Percentiles rank a stretch among this genome's conserved stretches.
Evolutionary conservation across 1,284 basidiomycete genomes (phyloP).

Genomic region (Leccinum fallax): DNA sequence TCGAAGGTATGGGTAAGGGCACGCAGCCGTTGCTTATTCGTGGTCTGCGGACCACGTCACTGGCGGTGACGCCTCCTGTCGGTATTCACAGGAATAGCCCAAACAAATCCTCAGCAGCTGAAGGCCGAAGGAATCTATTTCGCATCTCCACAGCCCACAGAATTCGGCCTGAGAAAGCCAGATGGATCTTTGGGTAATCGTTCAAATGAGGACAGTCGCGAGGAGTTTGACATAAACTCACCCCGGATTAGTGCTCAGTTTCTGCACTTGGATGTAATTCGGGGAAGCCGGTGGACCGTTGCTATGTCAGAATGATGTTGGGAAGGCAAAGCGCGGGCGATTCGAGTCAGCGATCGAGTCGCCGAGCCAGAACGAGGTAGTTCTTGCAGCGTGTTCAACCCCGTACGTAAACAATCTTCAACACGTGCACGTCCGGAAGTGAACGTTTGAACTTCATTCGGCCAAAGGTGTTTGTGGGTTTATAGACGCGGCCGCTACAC

Average conservation of each 20-base stretch:
- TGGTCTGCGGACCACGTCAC: conserved; percentile 12
- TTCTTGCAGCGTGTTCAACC: conserved; percentile 25
- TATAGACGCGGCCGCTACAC: conserved; percentile 16
- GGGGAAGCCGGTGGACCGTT: conserved; percentile 22
- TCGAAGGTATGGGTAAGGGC: conserved; percentile 33
- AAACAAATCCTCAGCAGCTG: conserved; percentile 18
- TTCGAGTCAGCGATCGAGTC: conserved; percentile 33
- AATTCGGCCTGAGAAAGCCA: conserved; percentile 26
- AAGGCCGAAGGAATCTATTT: conserved; percentile 27
- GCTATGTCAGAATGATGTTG: conserved; percentile 26
- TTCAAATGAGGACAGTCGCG: conserved; percentile 14
- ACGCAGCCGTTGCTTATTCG: conserved; percentile 25
- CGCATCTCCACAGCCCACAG: conserved; percentile 30
- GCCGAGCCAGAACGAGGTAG: conserved; percentile 28
- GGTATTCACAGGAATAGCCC: conserved; percentile 21
- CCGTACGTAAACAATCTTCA: conserved; percentile 27
- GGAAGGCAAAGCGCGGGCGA: conserved; percentile 14
- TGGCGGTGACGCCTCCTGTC: conserved; percentile 21
- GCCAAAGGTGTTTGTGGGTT: conserved; percentile 17
- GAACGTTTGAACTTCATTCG: conserved; percentile 20
- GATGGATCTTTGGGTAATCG: conserved; percentile 22
- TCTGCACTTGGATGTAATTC: conserved; percentile 13
- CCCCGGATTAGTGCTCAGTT: conserved; percentile 16
- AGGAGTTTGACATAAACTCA: conserved; percentile 27
- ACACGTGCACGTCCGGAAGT: conserved; percentile 34